Base-by-base conservation (phyloP, 495 filamentous ascomycete species). In the Talaromyces borbonicus region DNA sequence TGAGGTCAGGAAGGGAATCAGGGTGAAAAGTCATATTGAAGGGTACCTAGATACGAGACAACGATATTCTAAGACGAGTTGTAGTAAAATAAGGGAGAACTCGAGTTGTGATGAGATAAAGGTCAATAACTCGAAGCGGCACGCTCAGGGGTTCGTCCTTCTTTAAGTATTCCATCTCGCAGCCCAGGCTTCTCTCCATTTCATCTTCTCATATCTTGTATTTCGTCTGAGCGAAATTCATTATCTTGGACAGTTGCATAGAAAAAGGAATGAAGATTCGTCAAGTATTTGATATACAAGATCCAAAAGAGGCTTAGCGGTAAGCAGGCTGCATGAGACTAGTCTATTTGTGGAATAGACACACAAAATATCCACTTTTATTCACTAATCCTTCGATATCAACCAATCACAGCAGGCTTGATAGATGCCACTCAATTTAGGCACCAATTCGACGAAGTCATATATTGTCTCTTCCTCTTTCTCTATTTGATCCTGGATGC, bases 1-100 rank as follows among this genome's bases (percentile, higher is more conserved):
- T 25, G 14, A 53, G 43, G 18, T 50, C 31, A 14, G 51, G 51
- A 36, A 53, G 62, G 43, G 60, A 55, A 23, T 66, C 57, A 5
- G 65, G 63, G 49, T 65, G 54, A 50, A 72, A 73, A 54, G 55
- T 55, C 65, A 68, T 67, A n/a, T n/a, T n/a, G n/a, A n/a, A n/a
- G n/a, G n/a, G n/a, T n/a, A n/a, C n/a, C n/a, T n/a, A n/a, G n/a
- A n/a, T n/a, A n/a, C n/a, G n/a, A n/a, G n/a, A n/a, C n/a, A n/a
- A n/a, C n/a, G n/a, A n/a, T n/a, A 16, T 36, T 11, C 8, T 5
- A 36, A 8, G 0, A 36, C 15, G 6, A 36, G 31, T 15, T 16
- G 3, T 36, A 36, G 5, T 6, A 18, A 16, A 8, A 9, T 36
- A 4, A 16, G 14, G 19, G 7, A 18, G 32, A n/a, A n/a, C n/a